Conservation (phyloP, 805 yeast genomes). For the Spathaspora gorwiae region DNA sequence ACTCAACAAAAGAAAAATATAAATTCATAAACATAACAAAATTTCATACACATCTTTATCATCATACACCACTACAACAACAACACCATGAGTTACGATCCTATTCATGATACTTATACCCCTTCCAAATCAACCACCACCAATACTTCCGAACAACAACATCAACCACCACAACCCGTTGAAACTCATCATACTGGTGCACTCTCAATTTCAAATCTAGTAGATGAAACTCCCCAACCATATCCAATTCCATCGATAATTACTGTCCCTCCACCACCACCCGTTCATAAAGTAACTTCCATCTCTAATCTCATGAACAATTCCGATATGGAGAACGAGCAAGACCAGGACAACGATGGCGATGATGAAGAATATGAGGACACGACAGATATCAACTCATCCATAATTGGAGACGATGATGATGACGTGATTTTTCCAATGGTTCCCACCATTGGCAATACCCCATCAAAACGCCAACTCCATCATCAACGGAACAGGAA, state of each 20-base stretch:
- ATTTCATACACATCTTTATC: no score
- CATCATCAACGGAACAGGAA: not conserved
- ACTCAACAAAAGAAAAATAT: no score
- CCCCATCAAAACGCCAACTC: not conserved
- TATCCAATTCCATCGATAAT: not conserved
- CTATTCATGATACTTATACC: slow-evolving; percentile 36
- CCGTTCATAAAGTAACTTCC: not conserved
- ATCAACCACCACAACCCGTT: slow-evolving; percentile 1
- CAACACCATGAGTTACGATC: slow-evolving; percentile 37
- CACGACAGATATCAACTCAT: slow-evolving; percentile 10
- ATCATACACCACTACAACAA: not conserved
- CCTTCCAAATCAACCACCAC: slow-evolving; percentile 4
- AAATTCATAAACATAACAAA: no score
- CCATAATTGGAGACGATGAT: slow-evolving; percentile 10
- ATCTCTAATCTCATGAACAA: slow-evolving; percentile 2
- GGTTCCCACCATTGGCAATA: slow-evolving; percentile 1
- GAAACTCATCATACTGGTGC: slow-evolving; percentile 4
- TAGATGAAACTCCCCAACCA: not conserved
- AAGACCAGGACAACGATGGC: slow-evolving; percentile 5
- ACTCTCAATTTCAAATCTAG: slow-evolving; percentile 12
- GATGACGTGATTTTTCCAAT: slow-evolving; percentile 2
- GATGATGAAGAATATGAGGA: slow-evolving; percentile 11
- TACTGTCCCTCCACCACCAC: not conserved
- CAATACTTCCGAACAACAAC: not conserved
- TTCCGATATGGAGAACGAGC: not conserved